Percentiles rank a stretch among this genome's conserved stretches.
Evolutionary conservation across 2,329 filamentous ascomycete genomes (phyloP).

Genomic region (Neopestalotiopsis sp.): DNA sequence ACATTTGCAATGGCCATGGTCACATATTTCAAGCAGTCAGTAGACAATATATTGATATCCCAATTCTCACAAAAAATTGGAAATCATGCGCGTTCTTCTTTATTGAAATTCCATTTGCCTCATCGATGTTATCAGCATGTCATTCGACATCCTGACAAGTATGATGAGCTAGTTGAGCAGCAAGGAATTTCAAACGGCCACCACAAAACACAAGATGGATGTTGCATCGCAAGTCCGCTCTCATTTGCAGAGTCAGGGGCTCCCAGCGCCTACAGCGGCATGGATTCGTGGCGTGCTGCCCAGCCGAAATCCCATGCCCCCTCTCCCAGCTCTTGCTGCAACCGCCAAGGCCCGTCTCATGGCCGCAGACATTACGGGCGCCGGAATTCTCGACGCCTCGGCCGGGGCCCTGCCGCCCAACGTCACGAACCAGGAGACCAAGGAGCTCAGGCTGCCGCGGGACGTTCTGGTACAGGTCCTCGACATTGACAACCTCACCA

Average conservation of each 20-base stretch:
- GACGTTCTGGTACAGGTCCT: constrained; percentile 81
- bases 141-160: not conserved
- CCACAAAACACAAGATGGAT: constrained; percentile 7
- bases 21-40: not conserved
- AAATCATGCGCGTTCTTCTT: not conserved
- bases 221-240: constrained; percentile 53
- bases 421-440: constrained; percentile 56
- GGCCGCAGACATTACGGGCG: constrained; percentile 73
- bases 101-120: not conserved
- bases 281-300: constrained; percentile 71
- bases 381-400: constrained; percentile 53
- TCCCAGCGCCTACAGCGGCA: constrained; percentile 55
- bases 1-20: not conserved
- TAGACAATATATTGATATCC: not conserved
- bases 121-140: not conserved
- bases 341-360: constrained; percentile 84
- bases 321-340: constrained; percentile 74
- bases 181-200: not conserved
- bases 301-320: constrained; percentile 59
- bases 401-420: constrained; percentile 55
- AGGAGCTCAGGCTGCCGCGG: constrained; percentile 60
- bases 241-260: constrained; percentile 56
- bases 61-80: not conserved
- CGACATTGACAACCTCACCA: constrained; percentile 82
- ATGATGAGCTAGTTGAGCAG: not conserved